A percentile compares a stretch with the other conserved stretches of the same genome.
These are phyloP conservation scores for Lentinula aciculospora DNA, from an alignment of 768 basidiomycete genomes.

Conservation along the genomic window DNA sequence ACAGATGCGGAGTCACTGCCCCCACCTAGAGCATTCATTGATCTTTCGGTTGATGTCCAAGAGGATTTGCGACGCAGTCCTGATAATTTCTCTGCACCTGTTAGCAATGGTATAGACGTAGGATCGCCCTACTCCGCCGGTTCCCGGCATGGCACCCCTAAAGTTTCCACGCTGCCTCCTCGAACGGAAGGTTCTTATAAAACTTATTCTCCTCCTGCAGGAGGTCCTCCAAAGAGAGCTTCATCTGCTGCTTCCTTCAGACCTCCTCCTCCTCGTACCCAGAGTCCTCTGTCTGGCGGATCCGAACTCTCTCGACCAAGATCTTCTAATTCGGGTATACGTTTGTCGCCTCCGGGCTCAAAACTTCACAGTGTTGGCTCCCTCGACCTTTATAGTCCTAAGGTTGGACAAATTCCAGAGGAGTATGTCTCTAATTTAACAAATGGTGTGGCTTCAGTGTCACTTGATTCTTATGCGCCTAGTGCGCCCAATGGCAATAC, in stretches of 20 bases:
- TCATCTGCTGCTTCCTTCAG: constrained; percentile 3
- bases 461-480: neutral
- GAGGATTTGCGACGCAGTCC: neutral
- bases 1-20: neutral
- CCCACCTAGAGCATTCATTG: too few species aligned
- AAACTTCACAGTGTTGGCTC: neutral
- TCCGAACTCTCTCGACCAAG: constrained; percentile 1
- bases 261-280: constrained; percentile 1
- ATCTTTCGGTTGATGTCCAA: neutral
- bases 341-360: neutral
- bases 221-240: constrained; percentile 3
- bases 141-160: neutral
- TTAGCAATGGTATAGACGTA: neutral
- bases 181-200: neutral
- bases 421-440: neutral
- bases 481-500: too few species aligned
- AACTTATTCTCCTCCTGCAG: neutral
- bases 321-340: constrained; percentile 4
- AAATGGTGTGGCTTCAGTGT: neutral
- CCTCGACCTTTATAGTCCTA: neutral
- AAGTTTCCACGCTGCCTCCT: neutral
- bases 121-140: neutral
- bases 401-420: neutral
- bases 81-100: neutral
- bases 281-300: neutral